phyloP scores from a whole-genome alignment of 768 basidiomycete genomes.

The Lentinula raphanica region DNA sequence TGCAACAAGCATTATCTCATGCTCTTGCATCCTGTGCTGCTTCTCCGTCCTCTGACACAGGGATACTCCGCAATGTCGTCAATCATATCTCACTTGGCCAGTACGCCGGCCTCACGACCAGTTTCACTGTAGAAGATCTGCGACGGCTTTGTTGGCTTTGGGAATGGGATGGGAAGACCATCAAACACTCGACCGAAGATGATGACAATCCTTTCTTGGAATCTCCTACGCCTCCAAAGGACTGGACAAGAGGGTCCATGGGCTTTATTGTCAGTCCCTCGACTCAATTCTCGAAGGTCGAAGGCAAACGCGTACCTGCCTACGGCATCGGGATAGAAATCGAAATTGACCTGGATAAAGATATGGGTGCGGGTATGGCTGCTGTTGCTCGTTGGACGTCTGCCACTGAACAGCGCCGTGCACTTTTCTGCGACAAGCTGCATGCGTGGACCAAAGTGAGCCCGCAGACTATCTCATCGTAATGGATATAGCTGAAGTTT shows the following conservation, averaged over 20 bases:
- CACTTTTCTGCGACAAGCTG: constrained; percentile 55
- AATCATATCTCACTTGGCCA: constrained; percentile 69
- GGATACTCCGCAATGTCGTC: constrained; percentile 70
- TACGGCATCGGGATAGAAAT: constrained; percentile 88
- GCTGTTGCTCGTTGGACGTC: constrained; percentile 87
- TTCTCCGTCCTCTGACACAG: constrained; percentile 71
- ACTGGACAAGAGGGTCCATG: constrained; percentile 80
- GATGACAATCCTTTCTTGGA: constrained; percentile 74
- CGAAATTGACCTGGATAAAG: constrained; percentile 79
- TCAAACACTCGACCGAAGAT: constrained; percentile 23
- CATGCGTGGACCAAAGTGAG: constrained; percentile 60
- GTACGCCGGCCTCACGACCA: constrained; percentile 60
- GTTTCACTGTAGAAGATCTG: constrained; percentile 65
- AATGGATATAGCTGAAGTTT: neutral
- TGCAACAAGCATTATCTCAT: constrained; percentile 82
- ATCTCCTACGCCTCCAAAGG: constrained; percentile 36
- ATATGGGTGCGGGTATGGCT: constrained; percentile 79
- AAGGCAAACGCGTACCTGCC: constrained; percentile 64
- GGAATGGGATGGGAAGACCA: constrained; percentile 67
- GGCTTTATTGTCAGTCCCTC: constrained; percentile 70
- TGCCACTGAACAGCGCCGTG: constrained; percentile 54
- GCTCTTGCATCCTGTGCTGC: constrained; percentile 79
- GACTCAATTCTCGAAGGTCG: constrained; percentile 64
- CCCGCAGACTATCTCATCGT: neutral
- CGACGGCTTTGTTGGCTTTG: constrained; percentile 80